A percentile compares a stretch with the other conserved stretches of the same genome.
Conservation (phyloP, 331 rosid genomes). For the Acacia concinna region DNA sequence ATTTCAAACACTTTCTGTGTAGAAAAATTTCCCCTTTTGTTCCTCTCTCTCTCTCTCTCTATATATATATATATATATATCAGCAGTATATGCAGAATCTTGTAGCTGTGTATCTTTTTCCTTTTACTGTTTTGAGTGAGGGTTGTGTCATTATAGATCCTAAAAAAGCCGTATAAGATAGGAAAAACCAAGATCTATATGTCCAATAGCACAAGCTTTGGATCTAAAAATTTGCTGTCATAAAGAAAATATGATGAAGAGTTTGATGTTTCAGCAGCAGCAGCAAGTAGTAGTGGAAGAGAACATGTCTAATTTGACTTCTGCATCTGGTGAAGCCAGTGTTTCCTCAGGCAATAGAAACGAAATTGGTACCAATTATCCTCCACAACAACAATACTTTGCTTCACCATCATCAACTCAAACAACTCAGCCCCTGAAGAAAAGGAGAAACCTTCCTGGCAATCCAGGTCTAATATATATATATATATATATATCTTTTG, state of each 20-base stretch:
- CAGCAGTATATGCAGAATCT: conserved; percentile 19
- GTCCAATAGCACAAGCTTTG: conserved; percentile 34
- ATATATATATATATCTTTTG: neutral
- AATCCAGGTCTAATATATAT: conserved; percentile 66
- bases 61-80: neutral
- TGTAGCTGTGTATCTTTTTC: conserved; percentile 12
- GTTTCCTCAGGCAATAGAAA: conserved; percentile 71
- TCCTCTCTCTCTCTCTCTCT: conserved; percentile 30
- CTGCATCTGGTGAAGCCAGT: conserved; percentile 90
- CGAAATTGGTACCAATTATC: conserved; percentile 54
- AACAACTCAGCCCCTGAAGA: conserved; percentile 52
- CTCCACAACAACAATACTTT: conserved; percentile 49
- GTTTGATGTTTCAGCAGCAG: conserved; percentile 50
- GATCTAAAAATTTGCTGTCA: conserved; percentile 23
- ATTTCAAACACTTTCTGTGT: conserved; percentile 29
- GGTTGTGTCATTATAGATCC: conserved; percentile 37
- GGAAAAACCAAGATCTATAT: conserved; percentile 49
- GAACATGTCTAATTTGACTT: conserved; percentile 80
- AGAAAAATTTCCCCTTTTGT: conserved; percentile 36
- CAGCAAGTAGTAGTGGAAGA: conserved; percentile 55
- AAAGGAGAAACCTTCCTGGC: conserved; percentile 92
- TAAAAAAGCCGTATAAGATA: conserved; percentile 27
- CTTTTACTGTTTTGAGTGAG: conserved; percentile 31
- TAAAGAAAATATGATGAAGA: conserved; percentile 49
- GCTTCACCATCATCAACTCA: conserved; percentile 44